Conservation (phyloP, 1,284 basidiomycete genomes). For the Cryptococcus sp. region DNA sequence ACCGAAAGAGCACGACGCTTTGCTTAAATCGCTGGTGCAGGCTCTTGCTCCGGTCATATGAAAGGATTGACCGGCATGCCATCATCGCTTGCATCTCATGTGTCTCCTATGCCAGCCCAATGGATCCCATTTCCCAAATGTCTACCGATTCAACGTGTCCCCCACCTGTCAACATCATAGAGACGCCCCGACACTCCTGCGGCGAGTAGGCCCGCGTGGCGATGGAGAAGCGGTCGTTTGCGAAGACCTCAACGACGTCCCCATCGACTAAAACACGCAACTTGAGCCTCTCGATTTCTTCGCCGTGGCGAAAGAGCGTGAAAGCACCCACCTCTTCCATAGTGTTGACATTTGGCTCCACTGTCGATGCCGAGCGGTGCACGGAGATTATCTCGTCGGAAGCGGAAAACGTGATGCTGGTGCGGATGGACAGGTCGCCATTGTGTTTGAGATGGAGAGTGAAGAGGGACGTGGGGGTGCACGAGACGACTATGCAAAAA, state of each 20-base stretch:
- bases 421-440: background rate
- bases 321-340: slow-evolving; percentile 5
- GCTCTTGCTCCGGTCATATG: background rate
- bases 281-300: slow-evolving; percentile 16
- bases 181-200: too few species aligned
- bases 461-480: background rate
- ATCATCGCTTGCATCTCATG: too few species aligned
- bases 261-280: slow-evolving; percentile 33
- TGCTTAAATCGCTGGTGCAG: background rate
- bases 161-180: too few species aligned
- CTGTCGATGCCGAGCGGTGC: background rate
- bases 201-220: slow-evolving; percentile 30
- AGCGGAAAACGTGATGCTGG: slow-evolving; percentile 8
- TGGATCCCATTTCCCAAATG: too few species aligned
- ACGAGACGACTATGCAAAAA: background rate
- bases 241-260: slow-evolving; percentile 35
- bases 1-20: background rate
- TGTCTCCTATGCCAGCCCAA: too few species aligned
- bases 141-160: too few species aligned
- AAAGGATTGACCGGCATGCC: background rate
- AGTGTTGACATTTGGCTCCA: background rate
- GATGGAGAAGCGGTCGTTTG: slow-evolving; percentile 35
- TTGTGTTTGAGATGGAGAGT: background rate
- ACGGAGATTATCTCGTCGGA: slow-evolving; percentile 1
- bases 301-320: slow-evolving; percentile 8